Evolutionary conservation across 2,329 filamentous ascomycete genomes (phyloP).

Genomic region (Furcasterigmium sp.): DNA sequence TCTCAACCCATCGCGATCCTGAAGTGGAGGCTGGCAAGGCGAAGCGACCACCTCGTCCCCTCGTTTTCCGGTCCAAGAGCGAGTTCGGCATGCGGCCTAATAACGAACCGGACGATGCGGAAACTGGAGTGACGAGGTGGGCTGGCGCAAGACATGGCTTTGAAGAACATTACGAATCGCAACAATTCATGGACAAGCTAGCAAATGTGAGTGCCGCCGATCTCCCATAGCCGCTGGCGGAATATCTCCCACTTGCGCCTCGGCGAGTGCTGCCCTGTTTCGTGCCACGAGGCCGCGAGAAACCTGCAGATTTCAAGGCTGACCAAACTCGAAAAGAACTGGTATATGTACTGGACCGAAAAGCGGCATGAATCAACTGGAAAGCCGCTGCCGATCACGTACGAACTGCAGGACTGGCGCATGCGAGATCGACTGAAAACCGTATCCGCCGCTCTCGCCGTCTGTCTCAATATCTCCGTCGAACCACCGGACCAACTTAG

Average conservation of each 20-base stretch:
- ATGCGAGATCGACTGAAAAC: conserved; percentile 97
- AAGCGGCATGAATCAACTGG: conserved; percentile 95
- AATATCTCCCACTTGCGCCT: neutral
- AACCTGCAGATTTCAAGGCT: too few species aligned
- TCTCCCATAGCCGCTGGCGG: conserved; percentile 4
- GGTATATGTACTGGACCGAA: conserved; percentile 99
- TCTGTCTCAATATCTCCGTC: conserved; percentile 95
- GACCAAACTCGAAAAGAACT: conserved; percentile 56
- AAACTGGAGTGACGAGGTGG: conserved; percentile 46
- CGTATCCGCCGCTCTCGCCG: conserved; percentile 86
- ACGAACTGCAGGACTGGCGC: conserved; percentile 84
- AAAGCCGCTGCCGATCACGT: conserved; percentile 65
- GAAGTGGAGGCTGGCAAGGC: conserved; percentile 7
- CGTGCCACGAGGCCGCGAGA: too few species aligned
- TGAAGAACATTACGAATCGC: conserved; percentile 86
- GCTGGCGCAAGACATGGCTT: conserved; percentile 77
- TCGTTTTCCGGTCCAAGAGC: conserved; percentile 52
- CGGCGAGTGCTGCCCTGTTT: too few species aligned
- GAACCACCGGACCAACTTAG: conserved; percentile 96
- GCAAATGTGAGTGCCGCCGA: conserved; percentile 59
- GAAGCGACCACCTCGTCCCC: conserved; percentile 39
- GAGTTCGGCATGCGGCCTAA: conserved; percentile 41
- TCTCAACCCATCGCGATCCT: conserved; percentile 3
- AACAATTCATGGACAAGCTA: conserved; percentile 80
- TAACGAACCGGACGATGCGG: conserved; percentile 33